Evolutionary conservation across 345 rosid genomes (phyloP).

Genomic region (Limnanthes douglasii): DNA sequence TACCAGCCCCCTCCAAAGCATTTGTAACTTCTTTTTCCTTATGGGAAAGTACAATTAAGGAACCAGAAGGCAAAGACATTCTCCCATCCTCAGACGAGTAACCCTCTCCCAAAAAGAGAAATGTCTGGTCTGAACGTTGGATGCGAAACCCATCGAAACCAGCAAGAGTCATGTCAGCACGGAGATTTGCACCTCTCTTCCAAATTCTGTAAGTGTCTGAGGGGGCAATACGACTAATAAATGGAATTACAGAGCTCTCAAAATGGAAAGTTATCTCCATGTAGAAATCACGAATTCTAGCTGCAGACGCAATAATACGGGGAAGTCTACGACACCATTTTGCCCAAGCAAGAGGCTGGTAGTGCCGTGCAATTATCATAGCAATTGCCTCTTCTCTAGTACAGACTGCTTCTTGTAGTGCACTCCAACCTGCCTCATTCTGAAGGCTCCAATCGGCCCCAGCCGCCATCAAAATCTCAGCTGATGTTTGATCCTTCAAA

Average conservation of each 20-base stretch:
- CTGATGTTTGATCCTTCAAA: slow-evolving; percentile 55
- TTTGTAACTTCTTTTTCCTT: slow-evolving; percentile 93
- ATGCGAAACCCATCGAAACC: slow-evolving; percentile 97
- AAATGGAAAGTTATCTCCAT: slow-evolving; percentile 98
- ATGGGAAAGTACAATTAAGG: slow-evolving; percentile 81
- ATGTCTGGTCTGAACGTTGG: slow-evolving; percentile 87
- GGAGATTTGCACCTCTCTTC: slow-evolving; percentile 97
- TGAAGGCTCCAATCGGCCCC: slow-evolving; percentile 99
- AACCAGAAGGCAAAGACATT: slow-evolving; percentile 46
- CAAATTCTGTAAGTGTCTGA: slow-evolving; percentile 98
- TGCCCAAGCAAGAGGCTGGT: slow-evolving; percentile 98
- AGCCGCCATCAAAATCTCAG: slow-evolving; percentile 81
- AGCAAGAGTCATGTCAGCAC: slow-evolving; percentile 96
- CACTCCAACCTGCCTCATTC: slow-evolving; percentile 99
- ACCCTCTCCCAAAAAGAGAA: slow-evolving; percentile 87
- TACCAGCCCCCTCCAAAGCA: slow-evolving; percentile 96
- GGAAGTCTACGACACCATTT: slow-evolving; percentile 99
- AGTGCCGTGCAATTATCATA: slow-evolving; percentile 77
- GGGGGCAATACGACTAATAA: slow-evolving; percentile 93
- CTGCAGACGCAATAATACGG: slow-evolving; percentile 66
- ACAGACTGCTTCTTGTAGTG: slow-evolving; percentile 98
- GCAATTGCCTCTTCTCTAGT: slow-evolving; percentile 88
- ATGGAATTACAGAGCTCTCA: slow-evolving; percentile 95
- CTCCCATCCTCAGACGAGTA: slow-evolving; percentile 62
- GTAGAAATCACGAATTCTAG: slow-evolving; percentile 82